Evolutionary conservation across 2,329 filamentous ascomycete species (phyloP).

Genomic region (Pyrenophora seminiperda): DNA sequence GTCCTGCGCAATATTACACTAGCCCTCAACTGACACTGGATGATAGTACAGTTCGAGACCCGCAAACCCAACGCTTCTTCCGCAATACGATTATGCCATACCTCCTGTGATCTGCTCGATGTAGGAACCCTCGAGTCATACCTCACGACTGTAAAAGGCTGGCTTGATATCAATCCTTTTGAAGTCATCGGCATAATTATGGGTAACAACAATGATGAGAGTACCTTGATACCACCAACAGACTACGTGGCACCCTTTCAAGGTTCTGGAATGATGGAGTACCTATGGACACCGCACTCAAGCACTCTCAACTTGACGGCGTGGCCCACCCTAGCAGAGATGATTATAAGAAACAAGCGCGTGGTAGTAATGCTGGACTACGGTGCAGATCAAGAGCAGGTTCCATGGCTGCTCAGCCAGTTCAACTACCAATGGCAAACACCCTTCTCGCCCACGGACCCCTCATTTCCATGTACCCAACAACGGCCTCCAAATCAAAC

Average conservation of each 20-base stretch:
- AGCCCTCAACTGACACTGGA: background rate
- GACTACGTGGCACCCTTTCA: slow-evolving; percentile 73
- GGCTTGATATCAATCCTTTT: slow-evolving; percentile 78
- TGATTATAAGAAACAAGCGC: slow-evolving; percentile 42
- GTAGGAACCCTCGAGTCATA: slow-evolving; percentile 77
- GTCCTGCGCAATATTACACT: background rate
- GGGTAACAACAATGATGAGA: slow-evolving; percentile 67
- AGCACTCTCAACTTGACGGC: slow-evolving; percentile 72
- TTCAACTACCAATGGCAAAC: slow-evolving; percentile 92
- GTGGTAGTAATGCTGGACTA: slow-evolving; percentile 46
- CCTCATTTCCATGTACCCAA: slow-evolving; percentile 75
- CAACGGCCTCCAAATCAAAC: slow-evolving; percentile 75
- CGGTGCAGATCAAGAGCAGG: slow-evolving; percentile 71
- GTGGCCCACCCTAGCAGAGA: slow-evolving; percentile 81
- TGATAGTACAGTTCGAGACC: slow-evolving; percentile 63
- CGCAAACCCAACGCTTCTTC: slow-evolving; percentile 62
- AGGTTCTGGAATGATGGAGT: slow-evolving; percentile 71
- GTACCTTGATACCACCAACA: slow-evolving; percentile 62
- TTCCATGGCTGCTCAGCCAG: slow-evolving; percentile 85
- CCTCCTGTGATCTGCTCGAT: slow-evolving; percentile 79
- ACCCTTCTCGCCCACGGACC: slow-evolving; percentile 74
- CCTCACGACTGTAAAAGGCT: slow-evolving; percentile 69
- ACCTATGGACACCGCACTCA: slow-evolving; percentile 73
- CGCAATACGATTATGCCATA: slow-evolving; percentile 75
- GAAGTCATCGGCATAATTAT: slow-evolving; percentile 88